Evolutionary conservation across 192 early-diverging fungal species (phyloP).

Genomic region (Fimicolochytrium jonesii): DNA sequence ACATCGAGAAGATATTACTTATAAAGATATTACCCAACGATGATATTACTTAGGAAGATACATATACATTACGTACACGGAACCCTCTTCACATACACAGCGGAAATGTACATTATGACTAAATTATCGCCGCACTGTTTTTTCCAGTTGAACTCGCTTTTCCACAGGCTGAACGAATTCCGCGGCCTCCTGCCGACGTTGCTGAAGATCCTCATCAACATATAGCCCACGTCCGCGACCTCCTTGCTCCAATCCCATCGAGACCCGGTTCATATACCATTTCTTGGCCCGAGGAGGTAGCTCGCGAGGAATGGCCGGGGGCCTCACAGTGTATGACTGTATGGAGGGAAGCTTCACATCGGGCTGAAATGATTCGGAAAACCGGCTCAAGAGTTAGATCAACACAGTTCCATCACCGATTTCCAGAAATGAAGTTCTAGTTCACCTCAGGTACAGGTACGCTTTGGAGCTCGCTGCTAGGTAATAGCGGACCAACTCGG

Average conservation of each 20-base stretch:
- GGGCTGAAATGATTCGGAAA: constrained; percentile 24
- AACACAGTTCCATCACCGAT: no score
- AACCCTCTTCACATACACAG: no score
- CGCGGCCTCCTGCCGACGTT: constrained; percentile 32
- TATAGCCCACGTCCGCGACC: background rate
- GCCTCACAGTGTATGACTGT: constrained; percentile 38
- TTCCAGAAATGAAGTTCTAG: no score
- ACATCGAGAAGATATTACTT: no score
- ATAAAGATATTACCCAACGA: no score
- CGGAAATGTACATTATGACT: background rate
- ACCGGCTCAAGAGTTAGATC: no score
- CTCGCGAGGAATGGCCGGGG: constrained; percentile 48
- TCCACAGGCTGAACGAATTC: constrained; percentile 41
- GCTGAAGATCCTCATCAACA: background rate
- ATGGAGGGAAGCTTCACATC: constrained; percentile 35
- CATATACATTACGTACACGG: no score
- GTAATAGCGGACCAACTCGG: constrained; percentile 29
- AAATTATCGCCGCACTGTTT: constrained; percentile 4
- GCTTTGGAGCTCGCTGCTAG: constrained; percentile 36
- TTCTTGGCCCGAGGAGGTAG: constrained; percentile 45
- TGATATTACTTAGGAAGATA: no score
- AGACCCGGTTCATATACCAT: constrained; percentile 54
- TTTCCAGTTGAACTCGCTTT: constrained; percentile 43
- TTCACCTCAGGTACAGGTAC: constrained; percentile 37
- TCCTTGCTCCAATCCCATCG: constrained; percentile 50